These are phyloP conservation scores for Colletotrichum sp. DNA, from an alignment of 2,329 filamentous ascomycete genomes.

Conservation along the genomic window DNA sequence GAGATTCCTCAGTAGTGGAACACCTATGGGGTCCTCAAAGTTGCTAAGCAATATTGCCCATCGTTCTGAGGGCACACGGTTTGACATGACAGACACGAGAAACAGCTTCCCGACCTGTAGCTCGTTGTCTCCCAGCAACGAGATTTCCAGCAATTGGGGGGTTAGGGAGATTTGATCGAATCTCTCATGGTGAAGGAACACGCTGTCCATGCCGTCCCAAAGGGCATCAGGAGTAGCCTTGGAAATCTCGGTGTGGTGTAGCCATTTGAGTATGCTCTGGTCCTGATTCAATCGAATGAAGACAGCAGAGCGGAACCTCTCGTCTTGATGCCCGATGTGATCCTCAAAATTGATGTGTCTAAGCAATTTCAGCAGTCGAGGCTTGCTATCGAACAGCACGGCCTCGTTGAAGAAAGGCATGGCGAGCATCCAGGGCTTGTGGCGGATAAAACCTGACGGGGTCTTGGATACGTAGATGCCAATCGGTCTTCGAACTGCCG, in stretches of 20 bases:
- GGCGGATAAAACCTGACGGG: background rate
- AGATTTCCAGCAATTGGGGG: background rate
- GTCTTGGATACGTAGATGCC: background rate
- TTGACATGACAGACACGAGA: background rate
- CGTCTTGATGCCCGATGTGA: background rate
- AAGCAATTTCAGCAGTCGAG: background rate
- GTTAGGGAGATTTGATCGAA: background rate
- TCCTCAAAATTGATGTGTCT: background rate
- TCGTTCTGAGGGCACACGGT: background rate
- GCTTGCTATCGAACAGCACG: background rate
- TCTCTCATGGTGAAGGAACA: background rate
- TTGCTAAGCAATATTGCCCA: background rate
- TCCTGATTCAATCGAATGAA: background rate
- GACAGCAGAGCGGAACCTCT: background rate
- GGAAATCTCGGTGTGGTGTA: background rate
- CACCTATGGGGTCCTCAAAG: background rate
- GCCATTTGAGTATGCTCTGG: no score
- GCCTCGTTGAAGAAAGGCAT: background rate
- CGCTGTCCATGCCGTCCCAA: background rate
- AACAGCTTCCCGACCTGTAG: background rate
- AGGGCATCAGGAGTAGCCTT: background rate
- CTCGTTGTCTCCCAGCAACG: background rate
- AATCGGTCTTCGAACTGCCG: background rate
- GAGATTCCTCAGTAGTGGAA: background rate
- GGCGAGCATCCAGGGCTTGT: background rate